Evolutionary conservation across 306 rosid genomes (phyloP).

Genomic region (Cicer pinnatifidum): DNA sequence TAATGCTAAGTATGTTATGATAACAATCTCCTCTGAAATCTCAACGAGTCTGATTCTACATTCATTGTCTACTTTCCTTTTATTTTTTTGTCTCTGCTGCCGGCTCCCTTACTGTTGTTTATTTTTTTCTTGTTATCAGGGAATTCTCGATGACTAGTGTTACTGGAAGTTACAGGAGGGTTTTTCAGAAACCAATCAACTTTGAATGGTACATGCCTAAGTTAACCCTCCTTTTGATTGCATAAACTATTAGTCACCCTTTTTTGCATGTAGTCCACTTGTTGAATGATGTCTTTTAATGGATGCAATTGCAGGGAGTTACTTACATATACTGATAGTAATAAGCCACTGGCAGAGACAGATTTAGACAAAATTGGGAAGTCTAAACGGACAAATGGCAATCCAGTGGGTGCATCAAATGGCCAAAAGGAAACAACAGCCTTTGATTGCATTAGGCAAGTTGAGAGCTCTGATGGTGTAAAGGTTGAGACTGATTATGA

Average conservation of each 20-base stretch:
- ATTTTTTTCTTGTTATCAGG: slow-evolving; percentile 52
- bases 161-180: slow-evolving; percentile 91
- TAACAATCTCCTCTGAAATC: slow-evolving; percentile 33
- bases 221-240: slow-evolving; percentile 31
- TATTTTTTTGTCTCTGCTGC: background rate
- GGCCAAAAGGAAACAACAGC: slow-evolving; percentile 50
- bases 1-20: slow-evolving; percentile 69
- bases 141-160: slow-evolving; percentile 87
- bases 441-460: slow-evolving; percentile 43
- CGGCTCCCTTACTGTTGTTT: background rate
- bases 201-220: slow-evolving; percentile 70
- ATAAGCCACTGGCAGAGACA: slow-evolving; percentile 73
- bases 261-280: slow-evolving; percentile 20
- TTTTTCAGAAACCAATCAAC: slow-evolving; percentile 78
- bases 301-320: slow-evolving; percentile 68
- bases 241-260: background rate
- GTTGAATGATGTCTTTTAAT: slow-evolving; percentile 30
- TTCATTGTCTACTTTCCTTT: background rate
- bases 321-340: slow-evolving; percentile 67
- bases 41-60: slow-evolving; percentile 25
- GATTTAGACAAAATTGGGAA: slow-evolving; percentile 74
- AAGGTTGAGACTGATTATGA: slow-evolving; percentile 44
- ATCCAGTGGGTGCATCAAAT: slow-evolving; percentile 43
- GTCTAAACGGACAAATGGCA: slow-evolving; percentile 43
- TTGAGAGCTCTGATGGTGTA: slow-evolving; percentile 47